Conservation (phyloP, 2,329 filamentous ascomycete species). For the Ophiocordyceps camponoti-leonardi region DNA sequence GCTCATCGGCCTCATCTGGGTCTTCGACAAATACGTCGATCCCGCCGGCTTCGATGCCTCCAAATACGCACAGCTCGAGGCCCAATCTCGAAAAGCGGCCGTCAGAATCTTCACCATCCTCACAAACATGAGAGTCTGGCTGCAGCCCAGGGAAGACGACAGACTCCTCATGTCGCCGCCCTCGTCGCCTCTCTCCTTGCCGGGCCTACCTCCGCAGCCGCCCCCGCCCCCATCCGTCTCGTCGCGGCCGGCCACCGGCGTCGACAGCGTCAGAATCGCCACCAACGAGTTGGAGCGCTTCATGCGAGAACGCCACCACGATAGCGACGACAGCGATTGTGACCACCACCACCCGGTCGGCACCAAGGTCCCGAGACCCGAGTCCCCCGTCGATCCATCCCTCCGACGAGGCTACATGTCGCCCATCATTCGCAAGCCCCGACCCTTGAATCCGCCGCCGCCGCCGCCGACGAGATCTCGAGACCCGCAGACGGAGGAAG, state of each 20-base stretch:
- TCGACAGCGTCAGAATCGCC: neutral
- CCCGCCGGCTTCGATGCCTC: slow-evolving; percentile 30
- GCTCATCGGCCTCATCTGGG: slow-evolving; percentile 34
- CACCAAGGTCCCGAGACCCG: neutral
- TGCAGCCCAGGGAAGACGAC: slow-evolving; percentile 9
- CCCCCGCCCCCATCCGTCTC: neutral
- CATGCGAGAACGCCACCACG: neutral
- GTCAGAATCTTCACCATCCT: slow-evolving; percentile 31
- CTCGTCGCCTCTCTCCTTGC: slow-evolving; percentile 7
- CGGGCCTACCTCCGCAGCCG: slow-evolving; percentile 3
- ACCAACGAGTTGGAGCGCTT: neutral
- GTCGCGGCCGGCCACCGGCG: neutral
- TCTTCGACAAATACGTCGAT: slow-evolving; percentile 37
- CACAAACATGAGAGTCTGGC: slow-evolving; percentile 34
- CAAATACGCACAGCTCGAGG: slow-evolving; percentile 30
- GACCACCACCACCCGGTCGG: too few species aligned
- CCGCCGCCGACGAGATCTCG: neutral
- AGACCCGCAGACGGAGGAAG: neutral
- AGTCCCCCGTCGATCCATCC: slow-evolving; percentile 4
- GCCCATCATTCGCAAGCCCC: neutral
- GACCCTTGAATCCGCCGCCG: neutral
- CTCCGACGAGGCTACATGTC: neutral
- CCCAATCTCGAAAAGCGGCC: slow-evolving; percentile 28
- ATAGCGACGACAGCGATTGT: neutral
- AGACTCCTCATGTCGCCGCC: slow-evolving; percentile 14